Conservation (phyloP, 1,139 yeast genomes). For the Suhomyces bokatorum region DNA sequence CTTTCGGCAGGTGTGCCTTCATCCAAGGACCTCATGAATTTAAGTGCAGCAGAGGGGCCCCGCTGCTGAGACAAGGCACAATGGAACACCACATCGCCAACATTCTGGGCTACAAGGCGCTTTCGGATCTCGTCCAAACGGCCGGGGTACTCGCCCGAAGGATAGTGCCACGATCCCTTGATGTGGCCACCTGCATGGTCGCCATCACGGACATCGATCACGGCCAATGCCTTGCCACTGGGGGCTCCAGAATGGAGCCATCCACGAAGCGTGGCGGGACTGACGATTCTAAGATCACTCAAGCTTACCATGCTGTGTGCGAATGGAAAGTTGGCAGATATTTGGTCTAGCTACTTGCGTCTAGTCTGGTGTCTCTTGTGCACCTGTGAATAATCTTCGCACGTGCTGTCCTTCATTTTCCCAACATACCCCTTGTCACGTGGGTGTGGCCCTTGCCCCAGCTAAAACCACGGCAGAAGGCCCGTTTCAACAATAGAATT, state of each 20-base stretch:
- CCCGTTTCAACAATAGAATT: too few species aligned
- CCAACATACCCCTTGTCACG: too few species aligned
- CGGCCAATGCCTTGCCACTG: conserved; percentile 52
- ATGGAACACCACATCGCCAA: conserved; percentile 73
- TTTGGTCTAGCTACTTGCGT: too few species aligned
- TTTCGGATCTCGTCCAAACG: conserved; percentile 45
- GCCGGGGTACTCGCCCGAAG: conserved; percentile 51
- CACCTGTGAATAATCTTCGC: too few species aligned
- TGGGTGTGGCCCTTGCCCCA: too few species aligned
- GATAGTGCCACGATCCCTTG: conserved; percentile 58
- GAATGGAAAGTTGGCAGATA: too few species aligned
- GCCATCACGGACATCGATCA: conserved; percentile 85
- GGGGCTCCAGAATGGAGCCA: conserved; percentile 49
- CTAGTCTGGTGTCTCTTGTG: too few species aligned
- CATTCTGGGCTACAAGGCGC: conserved; percentile 31
- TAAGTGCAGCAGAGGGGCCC: conserved; percentile 82
- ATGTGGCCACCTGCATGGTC: conserved; percentile 76
- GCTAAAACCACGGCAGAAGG: too few species aligned
- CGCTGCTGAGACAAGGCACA: conserved; percentile 88
- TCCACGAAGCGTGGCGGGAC: conserved; percentile 41
- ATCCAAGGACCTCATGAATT: conserved; percentile 56
- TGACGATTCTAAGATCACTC: conserved; percentile 36
- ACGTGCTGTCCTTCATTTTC: too few species aligned
- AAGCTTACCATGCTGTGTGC: conserved; percentile 12
- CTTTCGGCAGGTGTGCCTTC: conserved; percentile 33